These are phyloP conservation scores for Elongisporangium prolatum DNA, from an alignment of 352 stramenopile genomes.

Conservation along the genomic window DNA sequence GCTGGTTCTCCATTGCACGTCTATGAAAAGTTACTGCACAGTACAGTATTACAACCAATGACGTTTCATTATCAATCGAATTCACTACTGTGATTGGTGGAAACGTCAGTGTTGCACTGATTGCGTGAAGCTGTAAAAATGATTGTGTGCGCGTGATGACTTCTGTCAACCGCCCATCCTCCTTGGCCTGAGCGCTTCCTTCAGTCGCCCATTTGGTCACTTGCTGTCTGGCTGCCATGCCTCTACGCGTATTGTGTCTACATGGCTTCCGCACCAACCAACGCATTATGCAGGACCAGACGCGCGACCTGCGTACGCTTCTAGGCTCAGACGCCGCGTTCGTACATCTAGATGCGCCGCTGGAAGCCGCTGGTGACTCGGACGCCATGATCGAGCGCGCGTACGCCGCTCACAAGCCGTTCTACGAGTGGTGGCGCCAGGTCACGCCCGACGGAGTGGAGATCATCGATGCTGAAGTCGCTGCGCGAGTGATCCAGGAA, in stretches of 20 bases:
- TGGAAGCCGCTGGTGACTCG: conserved; percentile 32
- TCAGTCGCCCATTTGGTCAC: neutral
- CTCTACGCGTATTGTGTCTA: conserved; percentile 55
- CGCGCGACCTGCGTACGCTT: conserved; percentile 28
- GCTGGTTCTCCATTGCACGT: too few relatives aligned
- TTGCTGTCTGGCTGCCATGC: conserved; percentile 6
- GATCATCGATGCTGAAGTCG: conserved; percentile 16
- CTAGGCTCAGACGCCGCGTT: conserved; percentile 46
- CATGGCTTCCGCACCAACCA: conserved; percentile 59
- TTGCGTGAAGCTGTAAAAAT: neutral
- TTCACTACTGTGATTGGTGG: too few relatives aligned
- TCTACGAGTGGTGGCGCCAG: conserved; percentile 41
- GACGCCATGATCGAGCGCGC: conserved; percentile 40
- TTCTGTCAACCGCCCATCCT: neutral
- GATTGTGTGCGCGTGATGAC: conserved; percentile 3
- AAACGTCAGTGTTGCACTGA: too few relatives aligned
- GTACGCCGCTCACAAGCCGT: conserved; percentile 37
- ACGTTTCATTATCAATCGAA: too few relatives aligned
- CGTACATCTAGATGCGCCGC: conserved; percentile 48
- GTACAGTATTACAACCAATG: too few relatives aligned
- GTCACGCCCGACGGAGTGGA: conserved; percentile 14
- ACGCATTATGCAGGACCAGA: conserved; percentile 50
- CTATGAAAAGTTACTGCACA: too few relatives aligned
- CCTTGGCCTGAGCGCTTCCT: neutral
- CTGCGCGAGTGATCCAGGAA: neutral